These are phyloP conservation scores for Microbotryum silenes-acaulis DNA, from an alignment of 1,284 basidiomycete species.

Conservation along the genomic window DNA sequence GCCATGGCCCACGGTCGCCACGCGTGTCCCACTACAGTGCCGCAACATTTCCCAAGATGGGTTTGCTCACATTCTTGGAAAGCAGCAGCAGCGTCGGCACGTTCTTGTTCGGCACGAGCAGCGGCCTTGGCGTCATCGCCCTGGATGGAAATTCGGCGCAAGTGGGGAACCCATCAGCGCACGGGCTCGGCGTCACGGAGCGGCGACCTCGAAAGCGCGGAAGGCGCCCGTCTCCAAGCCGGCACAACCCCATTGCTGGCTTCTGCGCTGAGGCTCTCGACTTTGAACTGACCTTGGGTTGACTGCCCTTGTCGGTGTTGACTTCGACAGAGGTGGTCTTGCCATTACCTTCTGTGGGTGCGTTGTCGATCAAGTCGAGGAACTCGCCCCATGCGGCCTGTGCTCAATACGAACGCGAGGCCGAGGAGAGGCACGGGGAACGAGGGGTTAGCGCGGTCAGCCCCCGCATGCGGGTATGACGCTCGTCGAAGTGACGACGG, in stretches of 20 bases:
- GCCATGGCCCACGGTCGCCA: too few relatives aligned
- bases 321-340: conserved; percentile 1
- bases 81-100: conserved; percentile 38
- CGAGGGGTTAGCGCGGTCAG: neutral
- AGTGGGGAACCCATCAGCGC: too few relatives aligned
- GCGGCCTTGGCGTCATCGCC: conserved; percentile 36
- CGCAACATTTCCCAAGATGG: too few relatives aligned
- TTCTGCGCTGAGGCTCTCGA: neutral
- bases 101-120: conserved; percentile 38
- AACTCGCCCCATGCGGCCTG: conserved; percentile 20
- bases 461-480: conserved; percentile 23
- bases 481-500: conserved; percentile 15
- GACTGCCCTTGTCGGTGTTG: conserved; percentile 28
- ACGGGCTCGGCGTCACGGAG: too few relatives aligned
- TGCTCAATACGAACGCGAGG: neutral
- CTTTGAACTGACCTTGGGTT: conserved; percentile 35
- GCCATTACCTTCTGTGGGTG: conserved; percentile 19
- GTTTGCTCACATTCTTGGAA: conserved; percentile 34
- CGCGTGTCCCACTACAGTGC: too few relatives aligned
- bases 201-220: too few relatives aligned
- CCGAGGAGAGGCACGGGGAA: neutral
- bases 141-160: neutral
- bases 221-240: too few relatives aligned
- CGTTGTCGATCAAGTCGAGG: conserved; percentile 27
- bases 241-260: neutral